Percentiles rank a stretch among this genome's conserved stretches.
Evolutionary conservation across 192 early-diverging fungal genomes (phyloP).

Genomic region (Gonapodya prolifera): DNA sequence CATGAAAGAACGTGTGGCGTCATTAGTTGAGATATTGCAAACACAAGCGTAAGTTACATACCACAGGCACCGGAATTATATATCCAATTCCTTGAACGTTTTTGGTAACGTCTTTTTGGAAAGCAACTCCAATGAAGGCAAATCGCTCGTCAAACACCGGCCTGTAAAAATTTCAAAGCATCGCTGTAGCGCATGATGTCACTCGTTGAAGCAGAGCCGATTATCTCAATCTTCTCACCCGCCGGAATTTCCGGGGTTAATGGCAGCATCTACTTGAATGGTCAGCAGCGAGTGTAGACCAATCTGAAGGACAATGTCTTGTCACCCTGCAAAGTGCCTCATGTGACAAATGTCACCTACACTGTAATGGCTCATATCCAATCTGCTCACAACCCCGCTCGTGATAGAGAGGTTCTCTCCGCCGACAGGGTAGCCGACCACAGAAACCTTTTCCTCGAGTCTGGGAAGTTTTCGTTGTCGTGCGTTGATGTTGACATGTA

Average conservation of each 20-base stretch:
- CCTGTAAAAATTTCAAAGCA: background rate
- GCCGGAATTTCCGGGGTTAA: background rate
- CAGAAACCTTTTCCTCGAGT: background rate
- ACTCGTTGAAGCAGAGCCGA: no score
- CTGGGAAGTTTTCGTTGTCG: conserved; percentile 1
- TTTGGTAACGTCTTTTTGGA: background rate
- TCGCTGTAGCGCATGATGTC: no score
- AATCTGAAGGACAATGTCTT: background rate
- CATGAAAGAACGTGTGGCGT: background rate
- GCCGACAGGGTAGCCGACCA: conserved; percentile 4
- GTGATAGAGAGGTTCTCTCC: conserved; percentile 3
- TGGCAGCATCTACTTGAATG: background rate
- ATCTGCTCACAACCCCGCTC: background rate
- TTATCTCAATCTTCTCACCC: no score
- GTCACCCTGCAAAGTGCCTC: background rate
- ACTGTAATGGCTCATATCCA: conserved; percentile 1
- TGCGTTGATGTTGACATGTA: background rate
- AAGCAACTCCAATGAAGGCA: background rate
- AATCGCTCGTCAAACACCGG: background rate
- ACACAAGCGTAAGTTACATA: background rate
- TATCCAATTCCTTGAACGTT: background rate
- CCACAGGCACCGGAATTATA: conserved; percentile 4
- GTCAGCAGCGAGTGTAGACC: background rate
- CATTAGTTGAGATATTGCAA: no score
- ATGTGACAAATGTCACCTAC: background rate